These are phyloP conservation scores for Xerophyta viscosa DNA, from an alignment of 106 monocot species.

Conservation along the genomic window DNA sequence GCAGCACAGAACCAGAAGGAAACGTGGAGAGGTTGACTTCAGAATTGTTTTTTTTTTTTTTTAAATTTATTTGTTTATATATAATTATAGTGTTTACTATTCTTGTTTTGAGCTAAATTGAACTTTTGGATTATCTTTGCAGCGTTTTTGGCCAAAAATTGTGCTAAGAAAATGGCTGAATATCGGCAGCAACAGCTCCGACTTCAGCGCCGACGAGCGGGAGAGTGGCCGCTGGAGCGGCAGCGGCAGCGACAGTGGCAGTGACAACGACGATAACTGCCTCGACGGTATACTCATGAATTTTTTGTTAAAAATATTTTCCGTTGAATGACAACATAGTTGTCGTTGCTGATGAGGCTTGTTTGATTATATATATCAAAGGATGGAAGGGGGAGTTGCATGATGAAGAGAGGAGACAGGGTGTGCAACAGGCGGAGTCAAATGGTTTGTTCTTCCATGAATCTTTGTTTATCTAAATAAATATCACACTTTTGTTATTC, in stretches of 20 bases:
- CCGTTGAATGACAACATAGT: too few species aligned
- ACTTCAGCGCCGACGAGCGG: conserved; percentile 71
- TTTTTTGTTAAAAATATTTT: too few species aligned
- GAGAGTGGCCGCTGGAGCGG: conserved; percentile 19
- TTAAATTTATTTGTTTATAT: too few species aligned
- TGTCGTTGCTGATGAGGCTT: too few species aligned
- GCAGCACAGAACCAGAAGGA: too few species aligned
- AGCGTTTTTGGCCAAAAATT: conserved; percentile 64
- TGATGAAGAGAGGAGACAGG: conserved; percentile 18
- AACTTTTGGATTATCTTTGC: background rate
- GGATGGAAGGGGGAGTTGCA: conserved; percentile 15
- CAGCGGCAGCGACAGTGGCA: conserved; percentile 16
- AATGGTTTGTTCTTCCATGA: conserved; percentile 11
- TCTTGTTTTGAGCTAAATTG: background rate
- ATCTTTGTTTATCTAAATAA: background rate
- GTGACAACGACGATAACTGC: conserved; percentile 16
- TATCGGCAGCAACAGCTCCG: conserved; percentile 31
- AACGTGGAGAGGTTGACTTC: too few species aligned
- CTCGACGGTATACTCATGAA: background rate
- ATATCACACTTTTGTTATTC: background rate
- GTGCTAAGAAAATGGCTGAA: conserved; percentile 87
- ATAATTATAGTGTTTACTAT: too few species aligned
- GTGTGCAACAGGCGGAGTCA: conserved; percentile 10
- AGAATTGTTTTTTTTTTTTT: too few species aligned
- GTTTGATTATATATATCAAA: background rate